These are phyloP conservation scores for Ogataea pini DNA, from an alignment of 805 yeast genomes.

Conservation along the genomic window DNA sequence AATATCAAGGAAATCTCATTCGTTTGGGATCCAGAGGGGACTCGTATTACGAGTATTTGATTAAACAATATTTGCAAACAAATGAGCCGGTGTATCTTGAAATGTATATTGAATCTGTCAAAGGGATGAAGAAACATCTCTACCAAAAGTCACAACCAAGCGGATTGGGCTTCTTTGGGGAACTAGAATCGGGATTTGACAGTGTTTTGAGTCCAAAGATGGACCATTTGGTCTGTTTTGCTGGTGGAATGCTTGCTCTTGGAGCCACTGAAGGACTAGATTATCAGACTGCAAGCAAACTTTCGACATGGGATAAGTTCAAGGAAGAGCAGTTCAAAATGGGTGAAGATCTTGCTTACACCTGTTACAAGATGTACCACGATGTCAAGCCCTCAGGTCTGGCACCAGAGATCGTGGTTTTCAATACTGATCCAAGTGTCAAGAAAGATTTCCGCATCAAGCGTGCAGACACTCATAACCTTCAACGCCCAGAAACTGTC, in stretches of 20 bases:
- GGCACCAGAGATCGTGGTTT: conserved; percentile 86
- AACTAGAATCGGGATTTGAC: conserved; percentile 66
- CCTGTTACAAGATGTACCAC: conserved; percentile 84
- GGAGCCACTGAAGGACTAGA: conserved; percentile 84
- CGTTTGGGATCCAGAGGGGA: conserved; percentile 92
- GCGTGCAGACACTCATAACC: conserved; percentile 73
- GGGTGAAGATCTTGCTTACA: conserved; percentile 72
- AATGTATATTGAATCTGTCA: conserved; percentile 75
- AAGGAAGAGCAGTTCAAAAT: conserved; percentile 65
- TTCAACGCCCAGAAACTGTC: conserved; percentile 93
- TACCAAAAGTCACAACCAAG: conserved; percentile 61
- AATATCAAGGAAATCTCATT: conserved; percentile 62
- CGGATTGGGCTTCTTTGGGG: conserved; percentile 72
- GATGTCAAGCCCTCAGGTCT: conserved; percentile 72
- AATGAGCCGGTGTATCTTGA: conserved; percentile 64
- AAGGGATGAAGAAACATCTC: conserved; percentile 72
- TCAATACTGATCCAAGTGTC: conserved; percentile 55
- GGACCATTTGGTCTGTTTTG: conserved; percentile 92
- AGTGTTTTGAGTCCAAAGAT: conserved; percentile 67
- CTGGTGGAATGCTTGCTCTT: conserved; percentile 83
- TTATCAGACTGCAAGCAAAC: conserved; percentile 52
- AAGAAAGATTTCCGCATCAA: conserved; percentile 65
- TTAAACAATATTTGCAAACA: conserved; percentile 85
- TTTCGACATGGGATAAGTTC: conserved; percentile 55
- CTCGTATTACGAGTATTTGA: conserved; percentile 85